Base-by-base conservation (phyloP, 2,329 filamentous ascomycete genomes). In the Fusarium veterinarium region DNA sequence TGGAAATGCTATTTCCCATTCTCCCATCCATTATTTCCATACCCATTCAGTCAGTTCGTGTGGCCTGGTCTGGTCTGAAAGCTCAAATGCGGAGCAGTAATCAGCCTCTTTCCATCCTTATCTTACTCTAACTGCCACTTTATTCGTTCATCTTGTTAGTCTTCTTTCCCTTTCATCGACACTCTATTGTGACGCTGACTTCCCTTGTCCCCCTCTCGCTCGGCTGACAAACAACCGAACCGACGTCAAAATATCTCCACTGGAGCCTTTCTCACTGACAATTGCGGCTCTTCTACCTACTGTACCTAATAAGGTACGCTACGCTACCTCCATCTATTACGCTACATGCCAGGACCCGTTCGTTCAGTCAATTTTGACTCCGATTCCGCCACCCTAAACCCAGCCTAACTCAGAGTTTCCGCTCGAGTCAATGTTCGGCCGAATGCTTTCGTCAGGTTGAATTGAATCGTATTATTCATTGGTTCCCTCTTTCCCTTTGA, bases 241-340 rank as follows among this genome's bases (percentile, higher is more conserved):
- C 25, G 20, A 61, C 64, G 38, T 53, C 51, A 58, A 55, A 40
- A 44, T 52, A 66, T 49, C 62, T 49, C 46, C 30, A 33, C 46
- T 73, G 59, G 63, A 63, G 19, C 49, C 23, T 25, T 42, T 60
- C 20, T 25, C 23, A 17, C 33, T 35, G 17, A 35, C 58, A 59
- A 49, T 31, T 59, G 69, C 71, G 75, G 73, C 75, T 76, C 75
- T 69, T 35, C 23, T 23, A 51, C 56, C 23, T 23, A 52, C 48
- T 33, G 37, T 63, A 69, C 58, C 38, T 30, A 46, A 28, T 10
- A 20, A 20, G 44, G 17, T 31, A 59, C 64, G 41, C 63, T 67
- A 67, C 44, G 30, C 56, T 25, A 25, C 23, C 23, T 25, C 23
- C 4, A 25, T 25, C 23, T 25, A 25, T 25, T 67, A 67, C 44